Evolutionary conservation across 306 rosid genomes (phyloP).

Genomic region (Prosopis cineraria): DNA sequence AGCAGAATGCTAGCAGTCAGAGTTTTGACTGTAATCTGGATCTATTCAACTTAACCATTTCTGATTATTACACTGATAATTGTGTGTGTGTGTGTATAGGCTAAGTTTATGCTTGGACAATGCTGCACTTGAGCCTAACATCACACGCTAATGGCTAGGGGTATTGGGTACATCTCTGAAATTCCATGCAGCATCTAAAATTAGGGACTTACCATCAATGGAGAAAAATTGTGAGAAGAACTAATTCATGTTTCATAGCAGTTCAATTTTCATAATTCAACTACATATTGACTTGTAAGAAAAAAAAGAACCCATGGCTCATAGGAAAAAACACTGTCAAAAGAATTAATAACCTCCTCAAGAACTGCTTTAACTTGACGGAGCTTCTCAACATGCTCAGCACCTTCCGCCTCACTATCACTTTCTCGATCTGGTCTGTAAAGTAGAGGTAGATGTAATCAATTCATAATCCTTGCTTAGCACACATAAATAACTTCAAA

Average conservation of each 20-base stretch:
- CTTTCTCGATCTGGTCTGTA: constrained; percentile 91
- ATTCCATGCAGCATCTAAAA: not conserved
- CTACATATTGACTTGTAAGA: not conserved
- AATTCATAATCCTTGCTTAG: constrained; percentile 29
- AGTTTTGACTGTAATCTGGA: not conserved
- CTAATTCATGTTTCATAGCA: not conserved
- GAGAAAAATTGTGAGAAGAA: not conserved
- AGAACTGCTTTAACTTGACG: constrained; percentile 99
- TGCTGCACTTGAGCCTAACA: not conserved
- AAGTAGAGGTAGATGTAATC: constrained; percentile 32
- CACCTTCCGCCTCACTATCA: constrained; percentile 95
- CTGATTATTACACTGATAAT: not conserved
- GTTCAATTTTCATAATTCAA: constrained; percentile 22
- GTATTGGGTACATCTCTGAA: too few relatives aligned
- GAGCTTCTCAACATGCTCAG: constrained; percentile 92
- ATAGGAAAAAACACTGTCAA: constrained; percentile 1
- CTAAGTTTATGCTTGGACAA: not conserved
- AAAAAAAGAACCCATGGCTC: constrained; percentile 1
- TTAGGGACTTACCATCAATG: not conserved
- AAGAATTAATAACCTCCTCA: constrained; percentile 75
- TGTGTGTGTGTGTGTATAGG: not conserved
- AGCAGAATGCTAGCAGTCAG: not conserved
- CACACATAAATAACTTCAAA: constrained; percentile 2
- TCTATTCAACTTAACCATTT: not conserved
- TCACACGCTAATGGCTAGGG: constrained; percentile 6